Conservation (phyloP, 140 eudicot genomes). For the Flaveria floridana region DNA sequence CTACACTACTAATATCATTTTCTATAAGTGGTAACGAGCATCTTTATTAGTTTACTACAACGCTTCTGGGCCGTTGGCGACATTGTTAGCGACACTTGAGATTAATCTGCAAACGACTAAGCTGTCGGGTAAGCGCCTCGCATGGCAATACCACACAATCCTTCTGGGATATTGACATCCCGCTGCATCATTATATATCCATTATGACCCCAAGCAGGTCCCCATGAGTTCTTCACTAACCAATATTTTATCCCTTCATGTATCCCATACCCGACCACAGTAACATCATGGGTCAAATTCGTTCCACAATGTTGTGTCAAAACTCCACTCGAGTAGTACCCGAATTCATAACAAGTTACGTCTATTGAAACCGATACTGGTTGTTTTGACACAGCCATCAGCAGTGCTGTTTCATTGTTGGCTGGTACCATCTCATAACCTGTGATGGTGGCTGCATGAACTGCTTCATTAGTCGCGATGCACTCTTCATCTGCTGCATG, state of each 20-base stretch:
- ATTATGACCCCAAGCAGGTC: neutral
- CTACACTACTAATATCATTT: neutral
- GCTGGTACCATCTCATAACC: slow-evolving; percentile 18
- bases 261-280: slow-evolving; percentile 34
- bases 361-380: slow-evolving; percentile 19
- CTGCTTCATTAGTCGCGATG: slow-evolving; percentile 2
- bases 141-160: slow-evolving; percentile 8
- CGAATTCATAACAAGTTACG: neutral
- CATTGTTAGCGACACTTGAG: no score
- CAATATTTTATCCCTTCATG: slow-evolving; percentile 37
- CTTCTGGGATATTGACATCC: neutral
- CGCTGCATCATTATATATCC: slow-evolving; percentile 6
- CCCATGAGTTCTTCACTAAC: slow-evolving; percentile 42
- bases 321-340: slow-evolving; percentile 25
- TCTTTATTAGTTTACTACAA: neutral
- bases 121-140: slow-evolving; percentile 7
- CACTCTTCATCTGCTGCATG: slow-evolving; percentile 33
- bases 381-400: slow-evolving; percentile 6
- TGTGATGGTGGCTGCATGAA: slow-evolving; percentile 29
- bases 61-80: neutral
- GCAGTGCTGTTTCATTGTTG: neutral
- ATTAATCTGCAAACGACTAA: neutral
- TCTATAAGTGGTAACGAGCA: neutral
- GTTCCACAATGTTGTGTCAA: slow-evolving; percentile 25
- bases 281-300: slow-evolving; percentile 33